Evolutionary conservation across 805 yeast genomes (phyloP).

Genomic region (Candida loeiensis): DNA sequence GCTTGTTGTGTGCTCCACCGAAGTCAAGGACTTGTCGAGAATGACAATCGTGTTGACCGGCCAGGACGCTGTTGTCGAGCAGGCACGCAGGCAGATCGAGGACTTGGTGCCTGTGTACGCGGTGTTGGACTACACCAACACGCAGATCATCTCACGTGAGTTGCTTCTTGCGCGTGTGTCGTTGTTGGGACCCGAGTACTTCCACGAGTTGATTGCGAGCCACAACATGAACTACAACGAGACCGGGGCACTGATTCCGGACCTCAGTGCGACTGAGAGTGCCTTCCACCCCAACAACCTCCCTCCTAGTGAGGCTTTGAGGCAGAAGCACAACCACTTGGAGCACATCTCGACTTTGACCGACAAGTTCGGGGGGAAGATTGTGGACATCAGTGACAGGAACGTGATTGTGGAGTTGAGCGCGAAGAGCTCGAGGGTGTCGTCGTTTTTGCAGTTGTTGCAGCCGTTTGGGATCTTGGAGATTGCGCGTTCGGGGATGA

Average conservation of each 20-base stretch:
- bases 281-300: constrained; percentile 84
- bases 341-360: constrained; percentile 78
- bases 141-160: constrained; percentile 89
- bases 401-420: constrained; percentile 91
- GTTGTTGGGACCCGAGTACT: constrained; percentile 95
- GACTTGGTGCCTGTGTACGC: constrained; percentile 98
- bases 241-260: constrained; percentile 40
- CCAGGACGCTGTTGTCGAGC: constrained; percentile 94
- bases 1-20: constrained; percentile 93
- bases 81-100: constrained; percentile 96
- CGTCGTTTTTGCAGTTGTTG: constrained; percentile 80
- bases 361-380: constrained; percentile 85
- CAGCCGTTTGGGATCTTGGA: constrained; percentile 97
- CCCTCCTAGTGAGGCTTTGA: constrained; percentile 85
- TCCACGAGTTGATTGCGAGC: constrained; percentile 87
- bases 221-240: constrained; percentile 51
- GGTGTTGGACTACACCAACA: constrained; percentile 86
- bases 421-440: constrained; percentile 88
- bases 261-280: constrained; percentile 42
- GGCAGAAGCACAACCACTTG: constrained; percentile 89
- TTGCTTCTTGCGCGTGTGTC: constrained; percentile 88
- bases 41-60: constrained; percentile 96
- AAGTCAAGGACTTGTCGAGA: constrained; percentile 89
- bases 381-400: constrained; percentile 88
- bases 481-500: constrained; percentile 96